phyloP scores from a whole-genome alignment of 345 rosid species.

The Aquilaria sinensis region DNA sequence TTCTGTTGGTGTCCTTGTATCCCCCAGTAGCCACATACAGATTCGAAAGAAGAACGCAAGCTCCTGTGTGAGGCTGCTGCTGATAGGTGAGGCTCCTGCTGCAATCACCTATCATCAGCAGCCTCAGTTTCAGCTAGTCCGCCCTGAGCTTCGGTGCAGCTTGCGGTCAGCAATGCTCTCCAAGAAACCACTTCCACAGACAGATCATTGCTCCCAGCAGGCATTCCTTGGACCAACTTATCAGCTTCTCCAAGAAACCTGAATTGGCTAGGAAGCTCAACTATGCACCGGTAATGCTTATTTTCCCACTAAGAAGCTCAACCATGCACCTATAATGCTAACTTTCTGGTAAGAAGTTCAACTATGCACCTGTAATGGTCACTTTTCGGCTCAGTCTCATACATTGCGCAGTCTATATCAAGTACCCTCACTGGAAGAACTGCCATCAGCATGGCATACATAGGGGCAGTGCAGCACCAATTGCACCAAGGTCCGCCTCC shows the following conservation, averaged over 20 bases:
- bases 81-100: constrained; percentile 9
- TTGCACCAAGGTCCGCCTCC: too few relatives aligned
- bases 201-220: constrained; percentile 19
- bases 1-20: constrained; percentile 24
- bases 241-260: constrained; percentile 27
- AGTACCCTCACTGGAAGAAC: constrained; percentile 23
- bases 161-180: constrained; percentile 29
- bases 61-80: constrained; percentile 22
- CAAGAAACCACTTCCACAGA: constrained; percentile 32
- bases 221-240: constrained; percentile 18
- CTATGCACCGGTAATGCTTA: constrained; percentile 28
- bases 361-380: constrained; percentile 29
- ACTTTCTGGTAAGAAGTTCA: constrained; percentile 27
- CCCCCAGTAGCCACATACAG: constrained; percentile 22
- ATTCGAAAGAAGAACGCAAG: constrained; percentile 24
- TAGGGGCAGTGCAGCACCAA: too few relatives aligned
- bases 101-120: constrained; percentile 29
- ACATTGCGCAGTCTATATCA: constrained; percentile 20
- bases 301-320: constrained; percentile 26
- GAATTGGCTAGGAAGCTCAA: constrained; percentile 21
- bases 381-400: constrained; percentile 22
- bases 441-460: constrained; percentile 14
- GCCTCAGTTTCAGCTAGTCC: constrained; percentile 21
- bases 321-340: constrained; percentile 29
- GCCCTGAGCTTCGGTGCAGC: too few relatives aligned